Base-by-base conservation (phyloP, 768 basidiomycete species). In the Epithele typhae region DNA sequence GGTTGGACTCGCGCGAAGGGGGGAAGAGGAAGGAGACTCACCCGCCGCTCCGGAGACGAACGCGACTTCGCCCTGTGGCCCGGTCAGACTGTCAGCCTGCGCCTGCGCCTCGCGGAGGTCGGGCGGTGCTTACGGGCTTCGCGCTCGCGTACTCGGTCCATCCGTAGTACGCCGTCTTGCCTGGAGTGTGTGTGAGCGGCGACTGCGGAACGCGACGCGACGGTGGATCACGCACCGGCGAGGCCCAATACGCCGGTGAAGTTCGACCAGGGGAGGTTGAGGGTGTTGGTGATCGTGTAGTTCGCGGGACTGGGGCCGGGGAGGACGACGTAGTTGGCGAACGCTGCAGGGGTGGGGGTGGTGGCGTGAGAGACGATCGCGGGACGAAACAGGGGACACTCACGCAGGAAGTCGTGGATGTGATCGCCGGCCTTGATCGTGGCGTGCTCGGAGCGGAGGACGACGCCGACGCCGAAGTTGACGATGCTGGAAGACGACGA, bases 221-320 rank as follows among this genome's bases (percentile, higher is more conserved):
- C 12, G 27, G 17, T n/a, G 21, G 17, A n/a, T n/a, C n/a, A 38
- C 52, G 18, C 49, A 57, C 64, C 63, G 2, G 64, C 56, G 65
- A 67, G 79, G 11, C 81, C 80, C 3, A 69, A 64, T 1, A 73
- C 70, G n/a, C 81, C 78, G 23, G 78, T 56, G 52, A 72, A 78
- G 0, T 62, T 61, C 0, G 69, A 67, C 75, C 73, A 78, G 0
- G 78, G 77, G 3, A 81, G 57, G 5, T 68, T 65, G 22, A 70
- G 54, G 43, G 69, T 61, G 52, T 78, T 77, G 33, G 72, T 47
- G 30, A 77, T 9, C 4, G 72, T 49, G 4, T 37, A 18, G 34
- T 24, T 30, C 8, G 30, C 15, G 27, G 8, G 8, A 6, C 15
- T 22, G 35, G 40, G 63, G 53, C 7, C 51, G 47, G 0, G 44